Conservation (phyloP, 148 eudicot species). For the Rhododendron mucronatum region DNA sequence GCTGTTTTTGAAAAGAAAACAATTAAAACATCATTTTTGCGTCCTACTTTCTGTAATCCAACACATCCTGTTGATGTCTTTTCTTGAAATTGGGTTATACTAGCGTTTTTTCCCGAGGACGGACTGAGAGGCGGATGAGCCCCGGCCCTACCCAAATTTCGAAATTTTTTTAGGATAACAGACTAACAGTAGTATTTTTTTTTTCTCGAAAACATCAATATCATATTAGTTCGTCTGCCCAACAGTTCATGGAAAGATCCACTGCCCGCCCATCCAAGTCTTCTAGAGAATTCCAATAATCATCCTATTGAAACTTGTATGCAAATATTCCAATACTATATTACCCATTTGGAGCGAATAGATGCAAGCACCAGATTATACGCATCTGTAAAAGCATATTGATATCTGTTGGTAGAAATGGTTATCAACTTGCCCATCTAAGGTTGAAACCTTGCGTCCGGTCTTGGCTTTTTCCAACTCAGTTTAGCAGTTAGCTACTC, state of each 20-base stretch:
- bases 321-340: too few species aligned
- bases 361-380: too few species aligned
- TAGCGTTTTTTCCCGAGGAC: not conserved
- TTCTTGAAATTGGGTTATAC: not conserved
- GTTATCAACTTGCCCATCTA: too few species aligned
- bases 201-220: too few species aligned
- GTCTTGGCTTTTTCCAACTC: too few species aligned
- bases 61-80: not conserved
- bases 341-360: too few species aligned
- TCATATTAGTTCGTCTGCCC: not conserved
- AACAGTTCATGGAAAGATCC: not conserved
- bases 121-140: too few species aligned
- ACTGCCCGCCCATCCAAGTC: not conserved
- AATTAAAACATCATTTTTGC: not conserved
- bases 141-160: not conserved
- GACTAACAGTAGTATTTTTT: not conserved
- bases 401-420: too few species aligned
- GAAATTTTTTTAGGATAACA: too few species aligned
- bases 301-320: too few species aligned
- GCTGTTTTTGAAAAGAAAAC: not conserved
- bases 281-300: not conserved
- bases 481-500: not conserved
- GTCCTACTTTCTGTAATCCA: not conserved
- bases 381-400: too few species aligned
- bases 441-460: too few species aligned